Evolutionary conservation across 306 rosid species (phyloP), one percentile per base, ranked within the genome.

Genomic region (Psophocarpus tetragonolobus): DNA sequence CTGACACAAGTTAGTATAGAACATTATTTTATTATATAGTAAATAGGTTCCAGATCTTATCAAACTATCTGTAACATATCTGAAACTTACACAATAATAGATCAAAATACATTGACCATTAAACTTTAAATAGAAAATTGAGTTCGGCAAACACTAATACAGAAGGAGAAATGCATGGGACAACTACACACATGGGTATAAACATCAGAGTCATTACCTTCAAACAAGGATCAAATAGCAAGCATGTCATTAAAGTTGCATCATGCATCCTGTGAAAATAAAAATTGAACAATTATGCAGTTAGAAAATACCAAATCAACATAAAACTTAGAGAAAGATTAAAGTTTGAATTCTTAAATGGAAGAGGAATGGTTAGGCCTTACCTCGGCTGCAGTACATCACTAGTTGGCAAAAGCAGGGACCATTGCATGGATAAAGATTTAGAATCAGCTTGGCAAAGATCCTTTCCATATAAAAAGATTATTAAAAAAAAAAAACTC

Each of bases 381-480:
- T 75, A 90, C 98, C 97, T 92, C 58, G 87, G 90, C 71, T 90
- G 93, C 17, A 95, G 86, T 53, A 85, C 97, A 82, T 95, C 97
- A 78, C 87, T 81, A 58, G 93, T 87, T 51, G 99, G 99, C 82
- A 95, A 85, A 77, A 95, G 93, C 83, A 92, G 73, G 70, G 91
- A 84, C 97, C 99, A 95, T 77, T 92, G 99, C 71, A 86, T 76
- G 45, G 94, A 92, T 81, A 92, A 90, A 73, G 91, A 85, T 85
- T 88, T 92, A 62, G 90, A 88, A 87, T 95, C 99, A 36, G 88
- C 95, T 85, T 87, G 97, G 85, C 96, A 92, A 79, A 95, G 97
- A 83, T 92, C 99, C 98, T 94, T 84, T 73, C 73, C 70, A 13
- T 27, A 73, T 11, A n/a, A 35, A 60, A 48, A 41, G n/a, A 56